A percentile compares a stretch with the other conserved stretches of the same genome.
phyloP scores from a whole-genome alignment of 495 filamentous ascomycete species.

The Neurospora sp. region DNA sequence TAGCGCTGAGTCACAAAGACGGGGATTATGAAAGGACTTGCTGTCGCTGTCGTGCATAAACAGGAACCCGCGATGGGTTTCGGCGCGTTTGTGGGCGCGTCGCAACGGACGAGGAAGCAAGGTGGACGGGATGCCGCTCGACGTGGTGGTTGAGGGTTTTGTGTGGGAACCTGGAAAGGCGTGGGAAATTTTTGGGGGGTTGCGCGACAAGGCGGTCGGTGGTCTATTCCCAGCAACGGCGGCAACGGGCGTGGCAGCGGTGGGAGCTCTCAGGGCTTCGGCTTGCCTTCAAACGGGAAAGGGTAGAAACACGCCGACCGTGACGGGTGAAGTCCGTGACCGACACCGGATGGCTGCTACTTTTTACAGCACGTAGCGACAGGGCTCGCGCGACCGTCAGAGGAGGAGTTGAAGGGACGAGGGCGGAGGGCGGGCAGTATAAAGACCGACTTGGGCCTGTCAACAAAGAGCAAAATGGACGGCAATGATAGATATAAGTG shows the following conservation, averaged over 20 bases:
- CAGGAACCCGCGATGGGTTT: conserved; percentile 3
- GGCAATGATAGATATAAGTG: background rate
- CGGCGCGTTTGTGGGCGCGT: conserved; percentile 3
- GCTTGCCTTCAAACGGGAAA: background rate
- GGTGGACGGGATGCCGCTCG: background rate
- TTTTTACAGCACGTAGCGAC: background rate
- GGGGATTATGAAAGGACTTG: background rate
- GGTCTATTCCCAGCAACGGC: background rate
- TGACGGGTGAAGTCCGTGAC: background rate
- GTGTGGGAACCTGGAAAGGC: conserved; percentile 2
- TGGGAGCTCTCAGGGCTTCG: background rate
- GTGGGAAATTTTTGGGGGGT: conserved; percentile 6
- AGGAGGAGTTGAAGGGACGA: background rate
- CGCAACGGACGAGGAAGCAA: background rate
- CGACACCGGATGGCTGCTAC: background rate
- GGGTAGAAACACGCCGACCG: background rate
- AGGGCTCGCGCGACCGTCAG: background rate
- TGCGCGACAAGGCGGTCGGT: conserved; percentile 1
- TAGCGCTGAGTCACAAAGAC: background rate
- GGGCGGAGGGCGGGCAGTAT: background rate
- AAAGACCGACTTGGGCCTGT: background rate
- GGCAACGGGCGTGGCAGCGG: background rate
- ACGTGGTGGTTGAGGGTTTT: conserved; percentile 1
- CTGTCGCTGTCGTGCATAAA: background rate
- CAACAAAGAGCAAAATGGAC: background rate